phyloP scores from a whole-genome alignment of 139 green algal species.

The Coccomyxa sp. region DNA sequence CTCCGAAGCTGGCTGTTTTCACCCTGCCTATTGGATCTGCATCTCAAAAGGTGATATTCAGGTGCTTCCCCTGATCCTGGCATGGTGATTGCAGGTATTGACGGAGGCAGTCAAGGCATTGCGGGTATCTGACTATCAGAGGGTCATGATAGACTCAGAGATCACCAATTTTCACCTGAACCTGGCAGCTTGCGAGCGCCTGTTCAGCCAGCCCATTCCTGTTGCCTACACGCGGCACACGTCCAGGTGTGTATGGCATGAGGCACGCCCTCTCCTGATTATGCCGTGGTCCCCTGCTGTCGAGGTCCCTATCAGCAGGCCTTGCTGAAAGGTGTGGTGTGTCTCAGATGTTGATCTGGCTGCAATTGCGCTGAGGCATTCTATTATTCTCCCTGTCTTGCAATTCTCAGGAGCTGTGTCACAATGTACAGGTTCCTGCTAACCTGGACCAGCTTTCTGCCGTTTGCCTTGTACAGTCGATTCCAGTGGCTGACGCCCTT shows the following conservation, averaged over 20 bases:
- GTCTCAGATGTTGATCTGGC: background rate
- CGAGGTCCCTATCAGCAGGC: background rate
- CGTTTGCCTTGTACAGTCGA: background rate
- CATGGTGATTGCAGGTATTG: background rate
- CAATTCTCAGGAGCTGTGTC: too few species aligned
- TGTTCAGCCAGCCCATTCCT: background rate
- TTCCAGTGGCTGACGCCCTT: background rate
- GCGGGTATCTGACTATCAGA: background rate
- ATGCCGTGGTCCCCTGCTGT: background rate
- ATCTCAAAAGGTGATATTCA: too few species aligned
- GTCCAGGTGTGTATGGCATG: background rate
- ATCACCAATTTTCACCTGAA: background rate
- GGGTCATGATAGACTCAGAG: background rate
- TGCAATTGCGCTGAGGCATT: too few species aligned
- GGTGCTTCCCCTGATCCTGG: too few species aligned
- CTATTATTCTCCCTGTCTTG: too few species aligned
- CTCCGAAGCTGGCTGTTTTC: too few species aligned
- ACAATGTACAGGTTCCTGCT: constrained; percentile 5
- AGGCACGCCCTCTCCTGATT: too few species aligned
- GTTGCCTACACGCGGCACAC: constrained; percentile 1
- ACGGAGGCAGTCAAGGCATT: background rate
- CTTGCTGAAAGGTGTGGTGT: background rate
- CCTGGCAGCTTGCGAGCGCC: background rate
- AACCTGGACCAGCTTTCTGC: background rate
- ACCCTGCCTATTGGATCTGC: too few species aligned